A percentile compares a stretch with the other conserved stretches of the same genome.
Conservation (phyloP, 305 asterid species). For the Fraxinus angustifolia region DNA sequence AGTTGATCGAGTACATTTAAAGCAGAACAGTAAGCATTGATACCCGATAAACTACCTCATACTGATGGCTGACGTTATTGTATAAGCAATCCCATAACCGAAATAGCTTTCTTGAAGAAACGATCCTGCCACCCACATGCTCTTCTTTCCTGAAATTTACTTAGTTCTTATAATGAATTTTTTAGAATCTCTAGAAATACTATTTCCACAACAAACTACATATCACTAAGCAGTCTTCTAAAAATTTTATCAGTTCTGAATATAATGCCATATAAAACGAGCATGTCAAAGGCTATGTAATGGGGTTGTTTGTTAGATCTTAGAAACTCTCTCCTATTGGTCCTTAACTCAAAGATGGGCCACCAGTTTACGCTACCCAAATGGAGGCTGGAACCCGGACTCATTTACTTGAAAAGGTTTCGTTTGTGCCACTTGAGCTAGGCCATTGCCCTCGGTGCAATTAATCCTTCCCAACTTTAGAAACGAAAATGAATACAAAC, state of each 20-base stretch:
- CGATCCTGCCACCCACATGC: slow-evolving; percentile 47
- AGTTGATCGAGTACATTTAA: not conserved
- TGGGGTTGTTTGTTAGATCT: not conserved
- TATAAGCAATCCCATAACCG: slow-evolving; percentile 61
- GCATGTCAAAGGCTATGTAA: not conserved
- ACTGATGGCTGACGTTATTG: slow-evolving; percentile 56
- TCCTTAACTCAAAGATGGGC: not conserved
- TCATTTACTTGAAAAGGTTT: not conserved
- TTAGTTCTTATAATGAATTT: not conserved
- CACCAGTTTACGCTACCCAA: too few relatives aligned
- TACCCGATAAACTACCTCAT: slow-evolving; percentile 38
- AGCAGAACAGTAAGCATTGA: not conserved
- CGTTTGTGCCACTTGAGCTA: not conserved
- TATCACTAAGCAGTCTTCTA: not conserved
- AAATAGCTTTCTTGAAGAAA: slow-evolving; percentile 58
- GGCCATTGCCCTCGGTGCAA: not conserved
- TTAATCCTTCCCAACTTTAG: not conserved
- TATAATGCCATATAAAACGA: not conserved
- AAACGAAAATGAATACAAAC: not conserved
- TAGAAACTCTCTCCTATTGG: not conserved
- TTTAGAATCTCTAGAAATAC: not conserved
- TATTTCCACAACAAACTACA: not conserved
- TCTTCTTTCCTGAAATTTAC: slow-evolving; percentile 43
- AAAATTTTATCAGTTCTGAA: not conserved
- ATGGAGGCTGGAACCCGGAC: not conserved